These are phyloP conservation scores for Aspergillus aculeatinus DNA, from an alignment of 2,329 filamentous ascomycete genomes.

Conservation along the genomic window DNA sequence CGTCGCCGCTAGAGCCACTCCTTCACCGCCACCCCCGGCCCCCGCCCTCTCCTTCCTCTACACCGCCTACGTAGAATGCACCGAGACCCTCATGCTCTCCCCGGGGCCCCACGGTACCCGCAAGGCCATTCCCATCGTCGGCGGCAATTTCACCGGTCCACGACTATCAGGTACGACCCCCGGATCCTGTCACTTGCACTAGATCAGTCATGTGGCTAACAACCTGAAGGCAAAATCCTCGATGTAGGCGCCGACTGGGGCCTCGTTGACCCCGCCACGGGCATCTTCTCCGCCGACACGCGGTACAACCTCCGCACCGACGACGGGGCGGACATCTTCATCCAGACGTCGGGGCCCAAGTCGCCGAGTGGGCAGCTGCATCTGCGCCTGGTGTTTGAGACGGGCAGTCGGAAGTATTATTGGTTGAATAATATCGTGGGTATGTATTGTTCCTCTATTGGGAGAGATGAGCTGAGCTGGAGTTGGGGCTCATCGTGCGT, in stretches of 20 bases:
- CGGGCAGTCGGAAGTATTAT: conserved; percentile 26
- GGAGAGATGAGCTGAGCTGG: neutral
- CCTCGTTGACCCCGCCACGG: conserved; percentile 21
- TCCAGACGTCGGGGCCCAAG: conserved; percentile 23
- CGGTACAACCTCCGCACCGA: conserved; percentile 28
- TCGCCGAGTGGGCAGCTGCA: conserved; percentile 22
- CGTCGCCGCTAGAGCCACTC: neutral
- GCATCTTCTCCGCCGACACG: conserved; percentile 29
- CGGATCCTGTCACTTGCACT: too few species aligned
- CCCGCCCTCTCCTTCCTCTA: conserved; percentile 25
- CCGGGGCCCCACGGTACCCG: conserved; percentile 22
- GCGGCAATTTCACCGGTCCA: conserved; percentile 30
- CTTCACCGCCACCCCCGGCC: conserved; percentile 12
- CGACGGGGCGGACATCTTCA: conserved; percentile 26
- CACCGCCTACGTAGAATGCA: conserved; percentile 25
- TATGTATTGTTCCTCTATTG: conserved; percentile 2
- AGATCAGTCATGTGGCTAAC: too few species aligned
- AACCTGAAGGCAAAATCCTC: conserved; percentile 20
- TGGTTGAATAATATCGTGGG: conserved; percentile 31
- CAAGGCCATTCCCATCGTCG: conserved; percentile 27
- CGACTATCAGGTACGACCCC: conserved; percentile 17
- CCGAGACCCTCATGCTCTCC: conserved; percentile 18
- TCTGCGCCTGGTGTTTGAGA: conserved; percentile 25
- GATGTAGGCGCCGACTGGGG: conserved; percentile 30
- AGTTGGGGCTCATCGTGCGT: neutral